These are phyloP conservation scores for Fusarium pininemorale DNA, from an alignment of 2,329 filamentous ascomycete genomes.

Conservation along the genomic window DNA sequence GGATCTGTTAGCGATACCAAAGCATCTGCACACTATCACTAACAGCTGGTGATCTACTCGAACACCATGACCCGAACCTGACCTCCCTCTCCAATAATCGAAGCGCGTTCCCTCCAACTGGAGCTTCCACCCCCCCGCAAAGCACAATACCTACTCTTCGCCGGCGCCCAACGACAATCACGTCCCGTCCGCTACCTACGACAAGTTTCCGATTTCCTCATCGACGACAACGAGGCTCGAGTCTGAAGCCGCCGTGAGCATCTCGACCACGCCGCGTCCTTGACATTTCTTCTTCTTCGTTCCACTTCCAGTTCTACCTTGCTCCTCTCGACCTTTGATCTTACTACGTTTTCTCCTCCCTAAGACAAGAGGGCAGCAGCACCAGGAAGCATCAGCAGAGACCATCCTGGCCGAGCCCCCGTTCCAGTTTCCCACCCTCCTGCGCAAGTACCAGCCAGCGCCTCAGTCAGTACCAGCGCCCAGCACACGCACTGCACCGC, in stretches of 20 bases:
- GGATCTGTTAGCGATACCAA: conserved; percentile 17
- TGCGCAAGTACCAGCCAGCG: conserved; percentile 35
- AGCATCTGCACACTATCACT: background rate
- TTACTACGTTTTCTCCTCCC: conserved; percentile 6
- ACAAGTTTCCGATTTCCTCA: conserved; percentile 34
- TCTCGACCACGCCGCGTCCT: conserved; percentile 34
- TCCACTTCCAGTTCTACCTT: background rate
- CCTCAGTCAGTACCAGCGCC: conserved; percentile 36
- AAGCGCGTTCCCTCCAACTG: conserved; percentile 33
- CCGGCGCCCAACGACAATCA: conserved; percentile 40
- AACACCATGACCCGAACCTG: conserved; percentile 5
- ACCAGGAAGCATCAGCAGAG: conserved; percentile 31
- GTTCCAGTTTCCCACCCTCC: conserved; percentile 27
- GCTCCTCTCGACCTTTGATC: conserved; percentile 14
- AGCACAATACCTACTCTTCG: conserved; percentile 40
- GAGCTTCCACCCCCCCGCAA: conserved; percentile 41
- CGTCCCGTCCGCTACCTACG: conserved; percentile 13
- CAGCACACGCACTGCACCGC: conserved; percentile 18
- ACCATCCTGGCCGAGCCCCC: conserved; percentile 21
- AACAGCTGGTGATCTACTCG: conserved; percentile 15
- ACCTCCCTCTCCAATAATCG: conserved; percentile 39
- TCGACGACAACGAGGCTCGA: conserved; percentile 40
- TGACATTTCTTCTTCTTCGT: conserved; percentile 11
- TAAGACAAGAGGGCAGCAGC: conserved; percentile 10
- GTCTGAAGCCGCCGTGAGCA: conserved; percentile 36